These are phyloP conservation scores for Amanita molliuscula DNA, from an alignment of 768 basidiomycete species.

Conservation along the genomic window DNA sequence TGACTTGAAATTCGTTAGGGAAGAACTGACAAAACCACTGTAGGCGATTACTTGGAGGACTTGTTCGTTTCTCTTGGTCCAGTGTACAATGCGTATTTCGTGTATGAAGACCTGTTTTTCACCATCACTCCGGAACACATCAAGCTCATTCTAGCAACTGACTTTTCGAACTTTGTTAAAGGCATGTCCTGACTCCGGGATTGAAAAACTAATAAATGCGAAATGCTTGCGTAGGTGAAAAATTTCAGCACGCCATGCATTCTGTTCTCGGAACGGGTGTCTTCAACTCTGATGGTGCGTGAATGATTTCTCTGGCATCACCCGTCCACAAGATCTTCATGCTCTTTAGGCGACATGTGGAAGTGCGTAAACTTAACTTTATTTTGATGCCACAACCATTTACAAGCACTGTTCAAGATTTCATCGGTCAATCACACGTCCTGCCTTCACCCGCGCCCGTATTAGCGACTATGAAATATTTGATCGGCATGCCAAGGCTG, in stretches of 20 bases:
- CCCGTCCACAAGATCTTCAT: constrained; percentile 10
- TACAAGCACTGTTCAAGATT: constrained; percentile 24
- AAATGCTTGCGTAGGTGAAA: constrained; percentile 29
- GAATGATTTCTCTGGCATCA: background rate
- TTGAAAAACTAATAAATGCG: background rate
- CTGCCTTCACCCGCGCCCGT: constrained; percentile 51
- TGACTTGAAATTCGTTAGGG: background rate
- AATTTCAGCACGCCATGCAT: constrained; percentile 31
- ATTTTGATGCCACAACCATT: background rate
- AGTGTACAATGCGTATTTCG: constrained; percentile 30
- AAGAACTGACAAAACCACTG: background rate
- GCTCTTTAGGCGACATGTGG: constrained; percentile 23
- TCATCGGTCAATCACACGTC: constrained; percentile 52
- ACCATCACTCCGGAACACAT: constrained; percentile 45
- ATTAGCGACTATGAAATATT: constrained; percentile 55
- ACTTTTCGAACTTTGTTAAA: constrained; percentile 51
- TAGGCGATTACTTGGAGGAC: constrained; percentile 34
- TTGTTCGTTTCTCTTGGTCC: constrained; percentile 26
- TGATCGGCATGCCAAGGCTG: constrained; percentile 39
- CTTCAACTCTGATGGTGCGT: constrained; percentile 56
- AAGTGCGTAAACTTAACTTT: constrained; percentile 15
- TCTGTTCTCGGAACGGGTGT: constrained; percentile 53
- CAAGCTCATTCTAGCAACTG: constrained; percentile 44
- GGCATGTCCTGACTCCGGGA: constrained; percentile 19
- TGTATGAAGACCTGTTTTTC: constrained; percentile 37